Conservation (phyloP, 768 basidiomycete genomes). For the Xerocomus spinulosus region DNA sequence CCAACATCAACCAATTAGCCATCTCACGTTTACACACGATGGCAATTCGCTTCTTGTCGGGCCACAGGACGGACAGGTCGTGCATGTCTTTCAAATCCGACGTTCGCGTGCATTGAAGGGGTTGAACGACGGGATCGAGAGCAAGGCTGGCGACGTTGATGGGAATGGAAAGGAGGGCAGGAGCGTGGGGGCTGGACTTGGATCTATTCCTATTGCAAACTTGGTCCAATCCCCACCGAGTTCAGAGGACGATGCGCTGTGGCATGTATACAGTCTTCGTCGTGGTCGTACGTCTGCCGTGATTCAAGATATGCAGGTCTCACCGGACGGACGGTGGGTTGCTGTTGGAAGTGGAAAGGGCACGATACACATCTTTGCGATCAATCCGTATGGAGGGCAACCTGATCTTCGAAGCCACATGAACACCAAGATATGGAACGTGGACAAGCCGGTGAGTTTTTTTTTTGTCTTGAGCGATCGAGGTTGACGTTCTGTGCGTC, state of each 20-base stretch:
- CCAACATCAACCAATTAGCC: slow-evolving; percentile 43
- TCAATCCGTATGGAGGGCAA: slow-evolving; percentile 72
- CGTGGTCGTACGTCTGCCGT: slow-evolving; percentile 69
- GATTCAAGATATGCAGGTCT: slow-evolving; percentile 45
- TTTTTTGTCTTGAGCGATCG: not conserved
- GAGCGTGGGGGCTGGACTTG: slow-evolving; percentile 2
- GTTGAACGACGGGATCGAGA: not conserved
- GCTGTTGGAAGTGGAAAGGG: slow-evolving; percentile 62
- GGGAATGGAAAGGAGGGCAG: slow-evolving; percentile 2
- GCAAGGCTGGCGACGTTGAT: not conserved
- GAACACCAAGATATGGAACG: slow-evolving; percentile 54
- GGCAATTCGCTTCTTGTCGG: slow-evolving; percentile 48
- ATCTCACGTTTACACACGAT: slow-evolving; percentile 48
- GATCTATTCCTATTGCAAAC: not conserved
- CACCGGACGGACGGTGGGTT: slow-evolving; percentile 59
- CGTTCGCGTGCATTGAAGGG: slow-evolving; percentile 17
- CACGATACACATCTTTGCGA: slow-evolving; percentile 68
- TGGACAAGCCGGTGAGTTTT: slow-evolving; percentile 39
- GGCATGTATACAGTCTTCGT: slow-evolving; percentile 63
- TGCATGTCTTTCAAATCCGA: slow-evolving; percentile 45
- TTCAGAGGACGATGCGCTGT: slow-evolving; percentile 30
- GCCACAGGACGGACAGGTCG: slow-evolving; percentile 51
- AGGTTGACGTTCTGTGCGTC: not conserved
- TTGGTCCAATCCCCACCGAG: slow-evolving; percentile 1
- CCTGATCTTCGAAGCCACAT: slow-evolving; percentile 60